These are phyloP conservation scores for Penicilliopsis zonata DNA, from an alignment of 495 filamentous ascomycete species.

Conservation along the genomic window DNA sequence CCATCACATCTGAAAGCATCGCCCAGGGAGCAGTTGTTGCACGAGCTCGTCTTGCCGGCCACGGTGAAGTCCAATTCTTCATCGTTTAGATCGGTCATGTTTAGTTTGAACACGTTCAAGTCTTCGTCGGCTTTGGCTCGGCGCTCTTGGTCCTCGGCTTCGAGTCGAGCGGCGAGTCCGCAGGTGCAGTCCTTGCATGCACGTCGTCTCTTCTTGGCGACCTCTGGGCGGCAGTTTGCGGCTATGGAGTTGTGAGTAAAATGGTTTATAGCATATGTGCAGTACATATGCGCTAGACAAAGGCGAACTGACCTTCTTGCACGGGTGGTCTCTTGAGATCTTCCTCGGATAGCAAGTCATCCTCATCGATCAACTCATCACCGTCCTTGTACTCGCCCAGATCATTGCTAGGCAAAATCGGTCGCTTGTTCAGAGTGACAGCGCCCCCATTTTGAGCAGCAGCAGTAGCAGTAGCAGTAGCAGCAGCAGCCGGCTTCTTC, in stretches of 20 bases:
- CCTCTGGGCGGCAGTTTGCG: constrained; percentile 68
- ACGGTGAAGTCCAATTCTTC: constrained; percentile 88
- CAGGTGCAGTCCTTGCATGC: constrained; percentile 98
- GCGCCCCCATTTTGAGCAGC: neutral
- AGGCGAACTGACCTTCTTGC: constrained; percentile 54
- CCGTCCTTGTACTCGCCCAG: constrained; percentile 36
- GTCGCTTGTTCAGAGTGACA: constrained; percentile 28
- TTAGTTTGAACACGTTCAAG: constrained; percentile 57
- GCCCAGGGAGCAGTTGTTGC: constrained; percentile 83
- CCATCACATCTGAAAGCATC: constrained; percentile 66
- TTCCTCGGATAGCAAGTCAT: constrained; percentile 70
- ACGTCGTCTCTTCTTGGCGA: constrained; percentile 77
- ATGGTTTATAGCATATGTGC: neutral
- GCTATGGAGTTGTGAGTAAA: constrained; percentile 33
- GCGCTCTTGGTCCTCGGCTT: constrained; percentile 66
- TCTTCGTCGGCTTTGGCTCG: constrained; percentile 48
- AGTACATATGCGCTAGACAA: constrained; percentile 8
- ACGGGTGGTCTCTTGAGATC: constrained; percentile 61
- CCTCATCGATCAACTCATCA: constrained; percentile 84
- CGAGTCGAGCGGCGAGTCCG: constrained; percentile 66
- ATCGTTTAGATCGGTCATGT: constrained; percentile 56
- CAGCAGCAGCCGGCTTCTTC: constrained; percentile 40
- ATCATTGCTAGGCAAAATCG: constrained; percentile 45
- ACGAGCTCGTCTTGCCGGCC: constrained; percentile 85
- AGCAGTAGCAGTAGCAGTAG: constrained; percentile 5